phyloP scores from a whole-genome alignment of 306 rosid species.

The Luffa acutangula region DNA sequence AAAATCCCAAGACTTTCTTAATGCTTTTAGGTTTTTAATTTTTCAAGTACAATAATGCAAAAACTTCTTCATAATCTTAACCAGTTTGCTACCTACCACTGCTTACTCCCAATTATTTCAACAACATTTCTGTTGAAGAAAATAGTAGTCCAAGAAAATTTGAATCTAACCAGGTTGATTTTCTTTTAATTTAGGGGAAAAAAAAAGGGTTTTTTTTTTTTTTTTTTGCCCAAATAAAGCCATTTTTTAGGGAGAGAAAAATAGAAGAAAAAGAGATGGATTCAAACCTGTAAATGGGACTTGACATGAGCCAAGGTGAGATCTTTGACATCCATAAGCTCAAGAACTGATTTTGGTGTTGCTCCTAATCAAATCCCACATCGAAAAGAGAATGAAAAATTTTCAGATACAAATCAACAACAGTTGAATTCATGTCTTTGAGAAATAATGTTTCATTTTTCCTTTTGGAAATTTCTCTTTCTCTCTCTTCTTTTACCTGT shows the following conservation, averaged over 20 bases:
- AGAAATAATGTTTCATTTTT: neutral
- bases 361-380: slow-evolving; percentile 35
- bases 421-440: neutral
- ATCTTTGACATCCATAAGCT: slow-evolving; percentile 83
- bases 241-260: neutral
- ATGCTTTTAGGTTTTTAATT: neutral
- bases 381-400: neutral
- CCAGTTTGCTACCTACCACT: slow-evolving; percentile 7
- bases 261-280: neutral
- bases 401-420: neutral
- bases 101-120: neutral
- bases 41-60: slow-evolving; percentile 2
- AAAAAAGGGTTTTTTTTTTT: neutral
- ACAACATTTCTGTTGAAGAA: neutral
- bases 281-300: slow-evolving; percentile 57
- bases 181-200: neutral
- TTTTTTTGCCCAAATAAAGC: neutral
- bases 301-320: slow-evolving; percentile 77
- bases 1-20: neutral
- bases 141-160: neutral
- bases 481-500: neutral
- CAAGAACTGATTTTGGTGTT: slow-evolving; percentile 72
- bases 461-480: neutral
- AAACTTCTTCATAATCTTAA: neutral
- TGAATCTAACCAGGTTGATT: neutral